Base-by-base conservation (phyloP, 164 flowering plant genomes). In the Chimonanthus praecox region DNA sequence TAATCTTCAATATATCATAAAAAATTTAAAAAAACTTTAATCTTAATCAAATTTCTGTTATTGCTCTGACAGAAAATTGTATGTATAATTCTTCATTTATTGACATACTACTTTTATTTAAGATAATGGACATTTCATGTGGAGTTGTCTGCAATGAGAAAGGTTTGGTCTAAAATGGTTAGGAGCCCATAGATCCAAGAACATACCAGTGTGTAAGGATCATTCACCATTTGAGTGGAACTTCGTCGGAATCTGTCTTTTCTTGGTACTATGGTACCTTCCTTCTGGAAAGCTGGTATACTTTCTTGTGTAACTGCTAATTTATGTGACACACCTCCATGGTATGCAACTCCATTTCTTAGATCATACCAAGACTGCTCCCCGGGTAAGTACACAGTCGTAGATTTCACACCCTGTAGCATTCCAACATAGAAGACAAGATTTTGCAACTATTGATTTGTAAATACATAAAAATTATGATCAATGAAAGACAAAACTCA, bases 131-230 rank as follows among this genome's bases (percentile, higher is more conserved):
- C 60, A 54, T 54, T 54, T 54, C 16, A 54, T 54, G 60, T 9
- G 60, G n/a, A 54, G 11, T 11, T 9, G 0, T 54, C 16, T 54
- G 16, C 16, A 11, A 11, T 54, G 60, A n/a, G 60, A 54, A 54
- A 54, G 9, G 16, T n/a, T 54, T 15, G 33, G 15, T 54, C 60
- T 54, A 63, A 63, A 63, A 63, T 18, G 18, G 44, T 63, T 7
- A 63, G 44, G 21, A 63, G 4, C 43, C 7, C 66, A 20, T 54
- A 68, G 67, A 20, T 62, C 33, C 49, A 83, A 71, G 50, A 47
- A 77, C 89, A n/a, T 89, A 96, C 99, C 97, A 96, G 82, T 69
- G 99, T 94, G 77, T 86, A 96, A 64, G 99, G 99, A 85, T 96
- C 99, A 65, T 89, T 83, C 62, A 75, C 88, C 99, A 94, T 96